Evolutionary conservation across 768 basidiomycete genomes (phyloP).

Genomic region (Mycena vulgaris): DNA sequence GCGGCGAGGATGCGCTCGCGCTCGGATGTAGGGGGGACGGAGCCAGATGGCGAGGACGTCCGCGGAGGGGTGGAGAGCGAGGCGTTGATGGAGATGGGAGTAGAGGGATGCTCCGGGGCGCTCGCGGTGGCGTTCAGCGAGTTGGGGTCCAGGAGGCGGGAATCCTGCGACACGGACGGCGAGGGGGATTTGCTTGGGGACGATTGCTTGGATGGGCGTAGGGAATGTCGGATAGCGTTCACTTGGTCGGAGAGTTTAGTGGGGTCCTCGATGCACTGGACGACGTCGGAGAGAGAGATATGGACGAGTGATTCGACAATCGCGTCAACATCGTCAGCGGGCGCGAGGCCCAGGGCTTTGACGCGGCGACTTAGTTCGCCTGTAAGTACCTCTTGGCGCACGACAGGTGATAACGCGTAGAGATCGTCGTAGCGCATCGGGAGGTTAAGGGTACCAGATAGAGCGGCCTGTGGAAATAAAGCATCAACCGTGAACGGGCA

Average conservation of each 20-base stretch:
- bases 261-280: conserved; percentile 82
- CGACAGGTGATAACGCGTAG: conserved; percentile 86
- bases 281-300: conserved; percentile 82
- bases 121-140: conserved; percentile 82
- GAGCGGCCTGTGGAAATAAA: conserved; percentile 72
- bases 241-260: conserved; percentile 78
- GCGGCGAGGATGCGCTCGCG: conserved; percentile 81
- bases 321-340: conserved; percentile 68
- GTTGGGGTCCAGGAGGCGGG: conserved; percentile 75
- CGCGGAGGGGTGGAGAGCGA: conserved; percentile 87
- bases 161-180: conserved; percentile 75
- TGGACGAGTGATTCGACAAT: conserved; percentile 82
- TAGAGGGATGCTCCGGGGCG: conserved; percentile 92
- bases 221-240: conserved; percentile 52
- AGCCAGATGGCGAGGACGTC: conserved; percentile 85
- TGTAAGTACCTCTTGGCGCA: conserved; percentile 87
- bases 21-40: conserved; percentile 74
- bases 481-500: not conserved
- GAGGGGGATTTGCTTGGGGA: conserved; percentile 69
- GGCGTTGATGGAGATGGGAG: conserved; percentile 83
- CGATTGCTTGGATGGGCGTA: conserved; percentile 53
- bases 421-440: conserved; percentile 93
- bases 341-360: conserved; percentile 68
- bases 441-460: conserved; percentile 83
- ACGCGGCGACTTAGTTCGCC: conserved; percentile 87